Base-by-base conservation (phyloP, 2,329 filamentous ascomycete genomes). In the Chaetomium olivaceum region DNA sequence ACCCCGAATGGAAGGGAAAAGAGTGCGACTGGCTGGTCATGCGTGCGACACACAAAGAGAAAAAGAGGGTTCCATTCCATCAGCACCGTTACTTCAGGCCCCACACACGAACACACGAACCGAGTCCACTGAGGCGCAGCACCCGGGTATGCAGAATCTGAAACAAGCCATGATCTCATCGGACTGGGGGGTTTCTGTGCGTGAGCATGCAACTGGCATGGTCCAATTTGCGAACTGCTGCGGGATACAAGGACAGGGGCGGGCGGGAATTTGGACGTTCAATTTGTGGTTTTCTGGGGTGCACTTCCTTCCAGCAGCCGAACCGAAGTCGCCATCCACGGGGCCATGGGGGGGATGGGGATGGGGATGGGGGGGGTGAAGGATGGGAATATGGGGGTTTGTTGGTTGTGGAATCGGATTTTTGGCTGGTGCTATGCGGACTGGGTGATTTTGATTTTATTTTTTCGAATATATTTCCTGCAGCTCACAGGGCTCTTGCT, bases 141-240 rank as follows among this genome's bases (percentile, higher is more conserved):
- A 62, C 58, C 56, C 59, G 25, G 61, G 12, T 43, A 61, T 55
- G 61, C 65, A 68, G 58, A 63, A 68, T 67, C 65, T 70, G 68
- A 69, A 70, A 70, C 67, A 69, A 25, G 48, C 56, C 50, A 67
- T 70, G 65, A 70, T 64, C 55, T 70, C 68, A 70, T 69, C 51
- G 63, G 56, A 29, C 43, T 11, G 58, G 67, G 55, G 16, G 23
- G 12, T 23, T 14, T 52, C 21, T 52, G 50, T 27, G 50, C 4
- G 51, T 31, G 29, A 25, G 54, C 19, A n/a, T 23, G 31, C 12
- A n/a, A n/a, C n/a, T 6, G 27, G 27, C 27, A 29, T 29, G 27
- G 27, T 39, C 31, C 54, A 58, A 58, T 48, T 25, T 36, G n/a
- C 51, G 21, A 64, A 33, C 56, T 23, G 62, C 23, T 39, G 29